Base-by-base conservation (phyloP, 1,284 basidiomycete genomes). In the Schizophyllum amplum region DNA sequence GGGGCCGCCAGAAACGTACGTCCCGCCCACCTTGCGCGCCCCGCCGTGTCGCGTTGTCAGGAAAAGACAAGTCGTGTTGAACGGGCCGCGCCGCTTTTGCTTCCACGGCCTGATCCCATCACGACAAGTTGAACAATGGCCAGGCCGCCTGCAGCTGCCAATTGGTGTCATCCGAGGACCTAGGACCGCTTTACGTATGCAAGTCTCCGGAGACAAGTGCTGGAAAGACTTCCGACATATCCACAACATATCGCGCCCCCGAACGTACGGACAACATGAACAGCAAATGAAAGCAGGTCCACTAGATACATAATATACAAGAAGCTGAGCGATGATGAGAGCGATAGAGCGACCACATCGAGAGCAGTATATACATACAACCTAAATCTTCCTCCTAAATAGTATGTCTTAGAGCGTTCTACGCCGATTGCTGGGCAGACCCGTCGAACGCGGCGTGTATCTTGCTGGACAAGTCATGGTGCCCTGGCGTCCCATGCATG, bases 361-460 rank as follows among this genome's bases (percentile, higher is more conserved):
- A 42, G 2, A 42, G 33, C 33, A 42, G 17, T 42, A n/a, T n/a
- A n/a, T 42, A 42, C 33, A 42, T 17, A 17, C 33, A 42, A 17
- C 33, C 33, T 42, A 42, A 17, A 42, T 42, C 17, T 9, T 9
- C 2, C 17, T 42, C 33, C 33, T 42, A n/a, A n/a, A n/a, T n/a
- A n/a, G n/a, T n/a, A n/a, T n/a, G n/a, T n/a, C n/a, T 33, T 6
- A 33, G 6, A 5, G 27, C 27, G 6, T 5, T 33, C 33, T 42
- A 42, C 33, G 13, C 33, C 11, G 13, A 3, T 20, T 22, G 48
- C 24, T 50, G 24, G 13, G 15, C 20, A 11, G 48, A 50, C 48
- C 48, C 21, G 58, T 71, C 68, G 60, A 77, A 78, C 25, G 72
- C 76, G 51, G 73, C 71, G 62, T 76, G 75, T 54, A 79, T 74